Base-by-base conservation (phyloP, 768 basidiomycete genomes). In the Lyophyllum shimeji region DNA sequence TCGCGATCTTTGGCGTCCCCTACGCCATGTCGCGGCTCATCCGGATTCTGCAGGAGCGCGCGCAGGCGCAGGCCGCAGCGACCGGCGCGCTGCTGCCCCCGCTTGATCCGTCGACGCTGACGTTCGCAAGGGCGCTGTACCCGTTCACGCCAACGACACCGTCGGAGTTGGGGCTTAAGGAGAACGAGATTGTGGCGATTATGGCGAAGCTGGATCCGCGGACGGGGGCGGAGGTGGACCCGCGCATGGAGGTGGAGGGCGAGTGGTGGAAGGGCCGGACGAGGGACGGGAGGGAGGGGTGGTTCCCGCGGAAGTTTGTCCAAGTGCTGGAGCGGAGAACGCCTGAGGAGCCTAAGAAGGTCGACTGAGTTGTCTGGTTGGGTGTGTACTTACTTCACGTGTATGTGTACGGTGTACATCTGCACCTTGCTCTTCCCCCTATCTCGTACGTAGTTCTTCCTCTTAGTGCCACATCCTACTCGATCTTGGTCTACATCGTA, bases 221-320 rank as follows among this genome's bases (percentile, higher is more conserved):
- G 12, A 88, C 84, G 0, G 89, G 89, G 0, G 71, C 69, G 55
- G 87, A 87, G 55, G 85, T 88, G 4, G 85, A 90, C 60, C 84
- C 86, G 2, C 73, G 87, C 21, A 60, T 81, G 46, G 81, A 83
- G 58, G 74, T 86, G 18, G 78, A 85, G 52, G 83, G 78, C 4
- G 95, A 94, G 55, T 98, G 95, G 95, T 98, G 94, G 95, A 87
- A 85, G 69, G 95, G 95, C 1, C 80, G 95, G 45, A 95, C 91
- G 57, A 78, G 95, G 55, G 95, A 97, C 61, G 95, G 95, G 0
- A 79, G 88, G 61, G 86, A 91, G 62, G 95, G 95, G 0, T 98
- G 94, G 93, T 97, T 98, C 80, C 95, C 95, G 1, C 82, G 77
- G 55, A 93, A 89, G 61, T 95, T 89, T 82, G 93, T 95, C 3